Evolutionary conservation across 23 red algal species (phyloP), one percentile per base, ranked within the genome.

Genomic region (Gracilaria caudata): DNA sequence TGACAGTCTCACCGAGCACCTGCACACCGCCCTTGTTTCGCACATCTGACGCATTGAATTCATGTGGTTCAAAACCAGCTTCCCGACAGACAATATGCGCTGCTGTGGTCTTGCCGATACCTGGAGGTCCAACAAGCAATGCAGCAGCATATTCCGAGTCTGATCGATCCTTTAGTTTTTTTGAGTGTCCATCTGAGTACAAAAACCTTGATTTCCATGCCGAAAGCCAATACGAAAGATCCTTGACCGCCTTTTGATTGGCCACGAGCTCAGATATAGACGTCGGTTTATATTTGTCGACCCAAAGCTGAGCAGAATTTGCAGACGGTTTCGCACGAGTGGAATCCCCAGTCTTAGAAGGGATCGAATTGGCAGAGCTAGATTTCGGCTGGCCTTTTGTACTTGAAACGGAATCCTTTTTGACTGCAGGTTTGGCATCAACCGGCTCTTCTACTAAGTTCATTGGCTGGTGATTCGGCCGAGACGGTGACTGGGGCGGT

Each of bases 11-110:
- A 34, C 87, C 86, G 1, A 73, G 73, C 8, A 35, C 53, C 40
- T 91, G 88, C 2, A 99, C 80, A 20, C 83, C 83, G 0, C 79
- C 64, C 57, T 94, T 93, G 84, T 94, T 99, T 29, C 97, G 74
- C 21, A 92, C 92, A 16, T 99, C 97, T 8, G 90, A 94, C 11
- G 97, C 97, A 60, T 99, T 99, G 77, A 94, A 94, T 56, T 99
- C 97, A 70, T 93, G 87, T 7, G 97, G 91, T 61, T 96, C 90
- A 58, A 82, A 92, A 23, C 97, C 97, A 28, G 56, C 40, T n/a
- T 93, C 80, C 14, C 81, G 79, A 29, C 70, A 89, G 0, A 94
- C 87, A 43, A 92, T 78, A 33, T 95, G 88, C 19, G 96, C 96
- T 55, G 88, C 81, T 23, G 84, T 98, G 14, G 91, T 98, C 55